phyloP scores from a whole-genome alignment of 2,329 filamentous ascomycete genomes.

The Monosporascus sp. region DNA sequence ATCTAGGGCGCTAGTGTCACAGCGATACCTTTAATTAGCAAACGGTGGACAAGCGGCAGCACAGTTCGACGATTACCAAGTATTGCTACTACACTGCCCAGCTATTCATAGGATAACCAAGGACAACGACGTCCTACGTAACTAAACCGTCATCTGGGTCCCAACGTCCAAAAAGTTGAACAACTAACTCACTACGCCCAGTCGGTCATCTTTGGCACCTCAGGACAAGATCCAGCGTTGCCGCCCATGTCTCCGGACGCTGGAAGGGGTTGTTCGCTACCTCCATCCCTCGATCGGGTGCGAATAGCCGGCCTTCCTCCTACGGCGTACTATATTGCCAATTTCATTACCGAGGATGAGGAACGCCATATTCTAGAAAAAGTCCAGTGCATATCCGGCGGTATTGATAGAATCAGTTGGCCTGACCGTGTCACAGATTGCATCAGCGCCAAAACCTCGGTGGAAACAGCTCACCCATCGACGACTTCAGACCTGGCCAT shows the following conservation, averaged over 20 bases:
- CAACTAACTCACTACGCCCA: not conserved
- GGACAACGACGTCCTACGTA: not conserved
- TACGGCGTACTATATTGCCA: constrained; percentile 74
- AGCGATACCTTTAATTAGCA: not conserved
- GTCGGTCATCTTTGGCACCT: too few species aligned
- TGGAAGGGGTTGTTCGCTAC: constrained; percentile 26
- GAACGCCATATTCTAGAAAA: constrained; percentile 67
- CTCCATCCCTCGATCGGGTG: constrained; percentile 43
- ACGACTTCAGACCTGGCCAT: constrained; percentile 86
- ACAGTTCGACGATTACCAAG: not conserved
- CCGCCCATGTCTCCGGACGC: not conserved
- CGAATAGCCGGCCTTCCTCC: constrained; percentile 52
- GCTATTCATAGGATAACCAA: too few species aligned
- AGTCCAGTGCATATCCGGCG: constrained; percentile 37
- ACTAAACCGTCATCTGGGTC: not conserved
- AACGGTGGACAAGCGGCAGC: not conserved
- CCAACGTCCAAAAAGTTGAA: not conserved
- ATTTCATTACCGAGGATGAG: constrained; percentile 75
- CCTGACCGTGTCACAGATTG: constrained; percentile 46
- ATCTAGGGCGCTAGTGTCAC: not conserved
- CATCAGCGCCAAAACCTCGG: constrained; percentile 62
- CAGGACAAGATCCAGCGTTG: too few species aligned
- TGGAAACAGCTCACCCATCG: constrained; percentile 90
- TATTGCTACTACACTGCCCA: not conserved
- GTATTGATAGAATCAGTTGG: constrained; percentile 6